Evolutionary conservation across 768 basidiomycete genomes (phyloP), one percentile per base, ranked within the genome.

Genomic region (Lactifluus pinguis): DNA sequence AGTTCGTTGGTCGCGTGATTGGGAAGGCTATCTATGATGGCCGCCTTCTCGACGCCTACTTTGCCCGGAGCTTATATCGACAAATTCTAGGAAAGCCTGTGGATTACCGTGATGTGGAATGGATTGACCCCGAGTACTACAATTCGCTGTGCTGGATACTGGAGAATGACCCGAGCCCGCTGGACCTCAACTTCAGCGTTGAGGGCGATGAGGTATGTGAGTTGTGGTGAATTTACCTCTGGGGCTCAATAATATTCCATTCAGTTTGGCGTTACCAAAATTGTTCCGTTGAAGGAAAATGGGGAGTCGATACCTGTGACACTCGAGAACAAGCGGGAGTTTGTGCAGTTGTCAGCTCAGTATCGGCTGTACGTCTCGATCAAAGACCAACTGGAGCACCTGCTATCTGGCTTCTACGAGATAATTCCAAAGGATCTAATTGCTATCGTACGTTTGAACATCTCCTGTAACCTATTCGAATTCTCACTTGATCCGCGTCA

Each of bases 11-110:
- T 14, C 87, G 95, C 32, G 86, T 99, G 67, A 97, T 98, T 66
- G 95, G 95, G 32, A 98, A 98, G 72, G 95, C 95, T 4, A 95
- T 98, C 62, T 95, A 93, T 69, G 97, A 98, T 67, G 93, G 93
- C 6, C 85, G 97, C 32, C 80, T 99, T 19, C 82, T 99, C 44
- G 97, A 99, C 71, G 97, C 97, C 19, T 95, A 99, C 79, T 99
- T 99, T 72, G 93, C 93, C 17, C 86, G 95, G 66, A 95, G 95
- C 67, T 75, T 98, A 72, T 98, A 99, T 77, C 83, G 95, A 62
- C 97, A 98, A 71, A 79, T 99, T 30, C 80, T 99, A 32, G 92
- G 89, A 48, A 93, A 95, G 70, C 92, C 84, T 8, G 94, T 98
- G 60, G 95, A 98, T 72, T 92, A 98, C 73, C 82, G 85, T 63